These are phyloP conservation scores for Scedosporium dehoogii DNA, from an alignment of 2,329 filamentous ascomycete genomes.

Conservation along the genomic window DNA sequence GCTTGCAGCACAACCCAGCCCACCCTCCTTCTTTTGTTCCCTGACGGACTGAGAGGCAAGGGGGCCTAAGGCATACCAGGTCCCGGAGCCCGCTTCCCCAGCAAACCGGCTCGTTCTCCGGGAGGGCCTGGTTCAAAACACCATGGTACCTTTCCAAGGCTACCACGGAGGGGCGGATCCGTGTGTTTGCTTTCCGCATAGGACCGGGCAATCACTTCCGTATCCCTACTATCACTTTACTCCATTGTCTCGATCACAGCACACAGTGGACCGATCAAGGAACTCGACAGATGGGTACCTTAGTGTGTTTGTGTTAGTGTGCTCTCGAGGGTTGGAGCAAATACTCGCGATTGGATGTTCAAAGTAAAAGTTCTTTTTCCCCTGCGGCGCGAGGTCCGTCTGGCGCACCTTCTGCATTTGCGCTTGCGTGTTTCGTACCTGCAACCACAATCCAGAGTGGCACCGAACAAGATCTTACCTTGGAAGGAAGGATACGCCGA, in stretches of 20 bases:
- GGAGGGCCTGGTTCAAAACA: neutral
- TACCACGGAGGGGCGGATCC: neutral
- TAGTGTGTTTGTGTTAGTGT: neutral
- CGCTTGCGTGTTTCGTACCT: neutral
- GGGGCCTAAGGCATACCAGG: neutral
- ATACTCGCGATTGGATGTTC: neutral
- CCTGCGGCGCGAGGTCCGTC: neutral
- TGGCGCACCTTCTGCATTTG: neutral
- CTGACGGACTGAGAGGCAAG: neutral
- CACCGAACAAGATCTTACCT: neutral
- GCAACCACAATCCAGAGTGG: neutral
- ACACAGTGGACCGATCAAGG: neutral
- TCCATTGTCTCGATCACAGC: neutral
- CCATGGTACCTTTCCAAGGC: neutral
- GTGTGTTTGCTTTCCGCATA: neutral
- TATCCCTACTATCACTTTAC: neutral
- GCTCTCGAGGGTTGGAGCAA: neutral
- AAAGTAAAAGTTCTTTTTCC: neutral
- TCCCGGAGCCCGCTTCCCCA: neutral
- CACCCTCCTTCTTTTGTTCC: neutral
- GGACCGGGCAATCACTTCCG: neutral
- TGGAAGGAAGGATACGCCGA: no score
- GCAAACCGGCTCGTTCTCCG: slow-evolving; percentile 6
- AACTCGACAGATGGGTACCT: neutral
- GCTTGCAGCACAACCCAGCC: neutral